Percentiles rank a stretch among this genome's conserved stretches.
Conservation (phyloP, 208 protist species). For the Angomonas ambiguus region DNA sequence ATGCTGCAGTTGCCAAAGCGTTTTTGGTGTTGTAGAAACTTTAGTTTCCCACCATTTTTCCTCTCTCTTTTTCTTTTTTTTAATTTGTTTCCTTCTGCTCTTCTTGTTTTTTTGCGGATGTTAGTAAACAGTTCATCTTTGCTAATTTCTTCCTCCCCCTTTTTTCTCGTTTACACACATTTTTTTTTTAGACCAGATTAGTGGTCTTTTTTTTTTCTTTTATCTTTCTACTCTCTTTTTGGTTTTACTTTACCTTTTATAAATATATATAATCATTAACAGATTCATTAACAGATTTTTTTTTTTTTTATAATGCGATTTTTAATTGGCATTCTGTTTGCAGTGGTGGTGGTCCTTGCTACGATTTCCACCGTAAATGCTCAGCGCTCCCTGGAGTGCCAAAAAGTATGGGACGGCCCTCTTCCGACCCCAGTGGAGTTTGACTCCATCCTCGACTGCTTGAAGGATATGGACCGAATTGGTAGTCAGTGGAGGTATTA, state of each 20-base stretch:
- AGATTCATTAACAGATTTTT: too few species aligned
- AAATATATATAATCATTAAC: constrained; percentile 4
- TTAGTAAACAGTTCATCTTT: too few species aligned
- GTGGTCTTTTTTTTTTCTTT: constrained; percentile 3
- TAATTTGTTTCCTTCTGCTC: constrained; percentile 3
- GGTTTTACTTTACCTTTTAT: not conserved
- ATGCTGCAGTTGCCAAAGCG: constrained; percentile 20
- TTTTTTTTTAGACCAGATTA: not conserved
- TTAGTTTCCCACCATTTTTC: not conserved
- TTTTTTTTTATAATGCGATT: not conserved
- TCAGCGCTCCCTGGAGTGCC: constrained; percentile 55
- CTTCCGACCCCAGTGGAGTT: constrained; percentile 5
- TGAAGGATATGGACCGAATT: constrained; percentile 42
- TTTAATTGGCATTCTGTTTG: not conserved
- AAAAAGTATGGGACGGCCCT: constrained; percentile 62
- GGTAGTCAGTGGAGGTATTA: constrained; percentile 50
- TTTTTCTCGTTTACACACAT: not conserved
- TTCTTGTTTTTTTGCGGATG: constrained; percentile 4
- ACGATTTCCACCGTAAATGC: constrained; percentile 15
- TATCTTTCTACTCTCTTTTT: not conserved
- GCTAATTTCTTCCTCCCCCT: not conserved
- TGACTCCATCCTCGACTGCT: constrained; percentile 57
- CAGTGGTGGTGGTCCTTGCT: not conserved
- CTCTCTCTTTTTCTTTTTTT: constrained; percentile 1
- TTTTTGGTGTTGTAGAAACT: constrained; percentile 41